Base-by-base conservation (phyloP, 768 basidiomycete species). In the Mycena amicta region DNA sequence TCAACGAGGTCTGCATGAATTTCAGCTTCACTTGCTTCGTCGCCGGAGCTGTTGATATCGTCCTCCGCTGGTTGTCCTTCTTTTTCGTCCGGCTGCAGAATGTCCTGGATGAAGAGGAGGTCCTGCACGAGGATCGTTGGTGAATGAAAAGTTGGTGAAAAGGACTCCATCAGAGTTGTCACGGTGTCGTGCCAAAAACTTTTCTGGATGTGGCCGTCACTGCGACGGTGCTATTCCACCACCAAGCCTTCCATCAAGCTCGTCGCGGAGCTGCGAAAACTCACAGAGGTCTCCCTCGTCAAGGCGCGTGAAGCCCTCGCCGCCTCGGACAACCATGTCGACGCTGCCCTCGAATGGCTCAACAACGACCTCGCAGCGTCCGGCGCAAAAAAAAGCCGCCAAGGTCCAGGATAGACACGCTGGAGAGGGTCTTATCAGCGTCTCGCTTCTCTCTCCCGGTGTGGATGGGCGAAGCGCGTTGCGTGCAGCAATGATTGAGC, bases 281-380 rank as follows among this genome's bases (percentile, higher is more conserved):
- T 81, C 66, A 89, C 83, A 45, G 85, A 87, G 49, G 90, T 94
- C 50, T 92, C 95, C 6, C 86, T 98, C 63, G 79, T 82, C 45
- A 93, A 94, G 76, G 96, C 95, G 28, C 85, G 89, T 33, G 91
- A 95, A 71, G 95, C 96, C 2, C 88, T 98, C 52, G 70, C 73
- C 52, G 85, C 87, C 26, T 81, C 85, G 28, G 82, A 87, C 68
- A 90, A 92, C 75, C 84, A 93, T 71, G 67, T 97, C 53, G 71
- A 85, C 16, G 80, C 72, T 23, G 94, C 96, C 12, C 74, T 95
- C 58, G 75, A 79, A 66, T 98, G 93, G 92, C 82, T 98, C 31
- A 75, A 89, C 65, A 81, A 86, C 55, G 92, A 96, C 72, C 78
- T 90, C 27, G 77, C 77, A 2, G 75, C 79, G 30, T 84, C 89